Evolutionary conservation across 2,329 filamentous ascomycete species (phyloP).

Genomic region (Cytospora mali): DNA sequence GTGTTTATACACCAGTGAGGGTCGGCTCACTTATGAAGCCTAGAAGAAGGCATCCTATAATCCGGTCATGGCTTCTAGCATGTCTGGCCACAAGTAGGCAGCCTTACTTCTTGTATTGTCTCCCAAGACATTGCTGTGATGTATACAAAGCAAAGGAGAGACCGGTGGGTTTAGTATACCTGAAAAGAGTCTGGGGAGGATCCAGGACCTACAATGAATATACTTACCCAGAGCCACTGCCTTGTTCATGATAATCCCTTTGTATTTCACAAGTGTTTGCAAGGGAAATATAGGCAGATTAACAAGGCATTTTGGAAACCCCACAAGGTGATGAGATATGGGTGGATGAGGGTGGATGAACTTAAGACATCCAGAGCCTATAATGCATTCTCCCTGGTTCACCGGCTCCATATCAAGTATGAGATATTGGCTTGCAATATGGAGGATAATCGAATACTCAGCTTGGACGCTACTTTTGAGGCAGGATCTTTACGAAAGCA

Average conservation of each 20-base stretch:
- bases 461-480: not conserved
- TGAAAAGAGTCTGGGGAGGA: not conserved
- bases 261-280: not conserved
- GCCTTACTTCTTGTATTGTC: not conserved
- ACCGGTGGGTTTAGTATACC: not conserved
- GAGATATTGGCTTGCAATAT: not conserved
- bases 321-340: not conserved
- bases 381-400: not conserved
- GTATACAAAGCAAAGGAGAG: not conserved
- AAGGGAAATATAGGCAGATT: not conserved
- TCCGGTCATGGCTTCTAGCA: not conserved
- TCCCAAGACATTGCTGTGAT: not conserved
- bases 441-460: not conserved
- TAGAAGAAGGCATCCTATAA: not conserved
- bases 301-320: not conserved
- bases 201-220: not conserved
- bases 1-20: not conserved
- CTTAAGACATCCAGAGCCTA: too few species aligned
- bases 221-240: not conserved
- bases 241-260: not conserved
- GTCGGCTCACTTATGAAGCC: not conserved
- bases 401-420: not conserved
- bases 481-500: not conserved
- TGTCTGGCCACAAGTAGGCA: not conserved
- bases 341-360: not conserved